Percentiles rank a stretch among this genome's conserved stretches.
phyloP scores from a whole-genome alignment of 2,329 filamentous ascomycete species.

The Cladophialophora bantiana region DNA sequence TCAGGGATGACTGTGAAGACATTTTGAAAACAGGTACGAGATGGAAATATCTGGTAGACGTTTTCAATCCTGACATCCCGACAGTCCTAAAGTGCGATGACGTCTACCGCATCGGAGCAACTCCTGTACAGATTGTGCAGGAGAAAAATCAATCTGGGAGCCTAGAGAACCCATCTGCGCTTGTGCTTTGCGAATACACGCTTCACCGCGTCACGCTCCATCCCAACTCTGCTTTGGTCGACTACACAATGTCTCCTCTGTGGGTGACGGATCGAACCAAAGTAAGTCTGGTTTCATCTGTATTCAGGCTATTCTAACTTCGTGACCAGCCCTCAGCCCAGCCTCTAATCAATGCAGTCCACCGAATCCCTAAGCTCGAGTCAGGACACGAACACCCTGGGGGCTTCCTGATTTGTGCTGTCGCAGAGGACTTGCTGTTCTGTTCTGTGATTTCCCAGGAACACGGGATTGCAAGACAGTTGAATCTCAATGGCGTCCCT shows the following conservation, averaged over 20 bases:
- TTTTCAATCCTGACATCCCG: slow-evolving; percentile 36
- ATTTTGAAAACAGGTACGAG: slow-evolving; percentile 9
- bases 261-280: slow-evolving; percentile 32
- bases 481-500: slow-evolving; percentile 51
- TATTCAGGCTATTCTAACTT: slow-evolving; percentile 11
- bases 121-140: slow-evolving; percentile 23
- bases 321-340: slow-evolving; percentile 22
- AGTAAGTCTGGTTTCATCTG: slow-evolving; percentile 18
- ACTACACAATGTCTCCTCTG: slow-evolving; percentile 28
- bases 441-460: slow-evolving; percentile 50
- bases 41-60: background rate
- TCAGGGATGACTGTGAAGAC: slow-evolving; percentile 40
- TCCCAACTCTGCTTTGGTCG: slow-evolving; percentile 23
- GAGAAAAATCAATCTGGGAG: slow-evolving; percentile 13
- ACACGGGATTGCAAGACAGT: slow-evolving; percentile 51
- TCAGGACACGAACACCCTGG: slow-evolving; percentile 43
- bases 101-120: slow-evolving; percentile 32
- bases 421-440: slow-evolving; percentile 56
- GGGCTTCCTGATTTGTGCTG: slow-evolving; percentile 57
- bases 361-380: slow-evolving; percentile 45
- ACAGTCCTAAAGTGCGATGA: slow-evolving; percentile 30
- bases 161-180: slow-evolving; percentile 25
- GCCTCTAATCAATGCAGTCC: slow-evolving; percentile 44
- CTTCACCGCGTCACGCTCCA: slow-evolving; percentile 33
- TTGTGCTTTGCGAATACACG: slow-evolving; percentile 30